Evolutionary conservation across 208 protist species (phyloP).

Genomic region (Entamoeba histolytica): DNA sequence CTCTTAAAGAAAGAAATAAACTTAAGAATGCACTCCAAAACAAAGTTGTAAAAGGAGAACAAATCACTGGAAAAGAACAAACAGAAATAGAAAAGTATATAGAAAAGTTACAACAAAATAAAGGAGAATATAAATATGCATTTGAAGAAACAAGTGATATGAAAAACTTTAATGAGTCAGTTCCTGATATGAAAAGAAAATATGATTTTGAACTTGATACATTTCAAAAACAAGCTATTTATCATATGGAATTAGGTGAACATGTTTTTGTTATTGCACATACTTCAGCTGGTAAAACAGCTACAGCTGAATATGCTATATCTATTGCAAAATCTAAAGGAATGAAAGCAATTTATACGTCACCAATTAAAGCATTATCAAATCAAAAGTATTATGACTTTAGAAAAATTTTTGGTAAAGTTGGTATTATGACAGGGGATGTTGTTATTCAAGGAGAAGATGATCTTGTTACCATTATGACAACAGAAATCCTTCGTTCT

Average conservation of each 20-base stretch:
- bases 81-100: neutral
- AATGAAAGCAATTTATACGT: conserved; percentile 9
- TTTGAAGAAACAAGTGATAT: neutral
- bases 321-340: neutral
- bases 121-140: neutral
- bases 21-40: neutral
- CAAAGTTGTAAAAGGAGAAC: neutral
- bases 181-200: neutral
- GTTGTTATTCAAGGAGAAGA: conserved; percentile 6
- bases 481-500: conserved; percentile 46
- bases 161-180: neutral
- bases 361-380: conserved; percentile 9
- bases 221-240: conserved; percentile 57
- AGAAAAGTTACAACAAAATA: neutral
- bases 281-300: conserved; percentile 39
- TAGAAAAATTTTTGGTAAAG: conserved; percentile 9
- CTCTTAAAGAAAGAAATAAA: neutral
- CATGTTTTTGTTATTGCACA: conserved; percentile 60
- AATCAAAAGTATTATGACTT: conserved; percentile 27
- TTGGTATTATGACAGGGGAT: conserved; percentile 21
- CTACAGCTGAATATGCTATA: conserved; percentile 27
- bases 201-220: conserved; percentile 50
- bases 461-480: conserved; percentile 33
- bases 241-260: conserved; percentile 33
- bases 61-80: neutral